Conservation (phyloP, 164 flowering plant genomes). For the Magnolia officinalis region DNA sequence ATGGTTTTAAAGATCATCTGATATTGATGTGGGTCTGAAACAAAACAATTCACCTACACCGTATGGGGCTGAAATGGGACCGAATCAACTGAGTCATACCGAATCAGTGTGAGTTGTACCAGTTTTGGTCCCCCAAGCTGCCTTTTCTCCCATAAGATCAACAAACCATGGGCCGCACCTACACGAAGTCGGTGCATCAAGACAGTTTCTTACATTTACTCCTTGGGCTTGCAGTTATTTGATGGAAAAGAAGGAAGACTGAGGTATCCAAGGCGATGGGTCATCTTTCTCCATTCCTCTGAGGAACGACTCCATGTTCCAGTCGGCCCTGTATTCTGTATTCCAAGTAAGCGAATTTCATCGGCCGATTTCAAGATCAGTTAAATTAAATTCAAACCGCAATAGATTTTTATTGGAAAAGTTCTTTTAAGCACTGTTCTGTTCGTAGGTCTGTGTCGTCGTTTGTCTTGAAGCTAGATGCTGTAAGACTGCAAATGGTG, state of each 20-base stretch:
- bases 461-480: neutral
- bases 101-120: too few relatives aligned
- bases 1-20: too few relatives aligned
- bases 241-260: slow-evolving; percentile 94
- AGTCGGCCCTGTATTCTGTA: neutral
- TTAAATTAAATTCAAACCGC: neutral
- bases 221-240: slow-evolving; percentile 56
- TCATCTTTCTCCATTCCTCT: slow-evolving; percentile 88
- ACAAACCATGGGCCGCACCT: neutral
- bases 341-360: neutral
- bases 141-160: too few relatives aligned
- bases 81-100: too few relatives aligned
- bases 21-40: too few relatives aligned
- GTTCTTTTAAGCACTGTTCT: neutral
- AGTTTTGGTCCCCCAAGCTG: too few relatives aligned
- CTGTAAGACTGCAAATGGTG: neutral
- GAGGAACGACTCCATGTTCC: neutral
- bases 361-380: neutral
- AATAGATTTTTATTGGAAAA: neutral
- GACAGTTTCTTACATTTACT: neutral
- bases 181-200: neutral
- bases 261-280: slow-evolving; percentile 90
- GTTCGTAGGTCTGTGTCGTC: neutral
- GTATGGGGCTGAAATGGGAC: too few relatives aligned
- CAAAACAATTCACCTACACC: too few relatives aligned